Evolutionary conservation across 192 early-diverging fungal species (phyloP), one percentile per base, ranked within the genome.

Genomic region (Podila horticola): DNA sequence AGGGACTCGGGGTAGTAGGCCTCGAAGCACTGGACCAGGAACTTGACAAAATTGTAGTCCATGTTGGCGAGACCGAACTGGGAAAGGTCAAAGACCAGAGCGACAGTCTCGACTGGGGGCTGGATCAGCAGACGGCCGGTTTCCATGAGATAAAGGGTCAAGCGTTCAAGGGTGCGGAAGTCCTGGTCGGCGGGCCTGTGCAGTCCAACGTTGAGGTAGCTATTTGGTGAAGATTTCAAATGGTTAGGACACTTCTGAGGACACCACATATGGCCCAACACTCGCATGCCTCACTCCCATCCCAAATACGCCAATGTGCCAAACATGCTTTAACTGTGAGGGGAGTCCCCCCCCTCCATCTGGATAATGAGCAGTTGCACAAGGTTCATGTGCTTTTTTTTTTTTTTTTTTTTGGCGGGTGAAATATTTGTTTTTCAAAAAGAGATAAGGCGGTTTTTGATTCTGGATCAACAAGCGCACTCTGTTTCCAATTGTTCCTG

Each of bases 1-100:
- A 97, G 86, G 20, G 87, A 90, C 72, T 97, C 96, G 8, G 96
- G 96, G 75, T 97, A 97, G 82, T 95, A 95, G 59, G 92, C 90
- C 81, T 97, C 92, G 64, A 97, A 89, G 82, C 88, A 90, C 58
- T 83, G 81, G 45, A 95, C 67, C 19, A 96, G 87, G 65, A 94
- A 94, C 74, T 91, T 91, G 68, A 95, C 86, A 48, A 66, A 31
- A 38, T 64, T 63, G 8, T 70, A 74, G 55, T 82, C 79, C 79
- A 82, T 66, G 66, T 82, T 82, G 24, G 55, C 22, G 20, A 74
- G 26, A 59, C 52, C 63, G 24, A 74, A 82, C 45, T 62, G 72
- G 34, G 61, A 50, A 62, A 82, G 69, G 59, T 82, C 69, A 65
- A 74, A 82, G 13, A 82, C 48, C 57, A 82, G 58, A 33, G 66